These are phyloP conservation scores for Penicillium turbatum DNA, from an alignment of 495 filamentous ascomycete genomes.

Conservation along the genomic window DNA sequence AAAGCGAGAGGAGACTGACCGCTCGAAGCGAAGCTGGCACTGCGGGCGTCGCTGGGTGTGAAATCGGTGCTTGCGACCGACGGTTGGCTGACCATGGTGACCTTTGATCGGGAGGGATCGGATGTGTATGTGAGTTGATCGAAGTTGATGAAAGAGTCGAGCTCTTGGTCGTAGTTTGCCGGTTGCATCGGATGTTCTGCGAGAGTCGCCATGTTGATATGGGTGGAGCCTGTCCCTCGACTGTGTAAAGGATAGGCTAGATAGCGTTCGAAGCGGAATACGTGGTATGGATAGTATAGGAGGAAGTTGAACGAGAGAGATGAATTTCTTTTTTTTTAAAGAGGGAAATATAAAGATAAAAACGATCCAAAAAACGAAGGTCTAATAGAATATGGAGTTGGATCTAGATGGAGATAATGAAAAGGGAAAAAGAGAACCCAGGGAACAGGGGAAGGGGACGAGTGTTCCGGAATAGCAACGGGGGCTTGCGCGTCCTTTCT, in stretches of 20 bases:
- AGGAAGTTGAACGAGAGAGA: not conserved
- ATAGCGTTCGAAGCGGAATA: not conserved
- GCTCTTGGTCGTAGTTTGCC: constrained; percentile 42
- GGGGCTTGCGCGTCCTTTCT: constrained; percentile 39
- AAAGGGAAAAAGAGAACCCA: constrained; percentile 7
- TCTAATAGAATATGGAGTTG: constrained; percentile 4
- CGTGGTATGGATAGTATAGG: not conserved
- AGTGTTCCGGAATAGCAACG: constrained; percentile 30
- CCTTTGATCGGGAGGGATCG: constrained; percentile 39
- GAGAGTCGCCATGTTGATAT: constrained; percentile 38
- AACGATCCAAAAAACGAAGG: constrained; percentile 5
- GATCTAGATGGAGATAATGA: constrained; percentile 13
- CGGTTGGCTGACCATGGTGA: constrained; percentile 34
- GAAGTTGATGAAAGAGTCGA: constrained; percentile 49
- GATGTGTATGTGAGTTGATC: constrained; percentile 46
- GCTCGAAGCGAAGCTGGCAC: constrained; percentile 39
- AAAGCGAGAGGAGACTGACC: constrained; percentile 53
- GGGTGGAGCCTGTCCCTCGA: constrained; percentile 3
- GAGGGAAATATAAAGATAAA: constrained; percentile 2
- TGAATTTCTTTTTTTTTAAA: not conserved
- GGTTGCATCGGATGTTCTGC: constrained; percentile 36
- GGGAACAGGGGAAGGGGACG: constrained; percentile 13
- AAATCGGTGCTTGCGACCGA: constrained; percentile 39
- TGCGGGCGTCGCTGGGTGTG: constrained; percentile 34
- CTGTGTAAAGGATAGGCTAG: not conserved